Base-by-base conservation (phyloP, 768 basidiomycete species). In the Panaeolus cyanescens region DNA sequence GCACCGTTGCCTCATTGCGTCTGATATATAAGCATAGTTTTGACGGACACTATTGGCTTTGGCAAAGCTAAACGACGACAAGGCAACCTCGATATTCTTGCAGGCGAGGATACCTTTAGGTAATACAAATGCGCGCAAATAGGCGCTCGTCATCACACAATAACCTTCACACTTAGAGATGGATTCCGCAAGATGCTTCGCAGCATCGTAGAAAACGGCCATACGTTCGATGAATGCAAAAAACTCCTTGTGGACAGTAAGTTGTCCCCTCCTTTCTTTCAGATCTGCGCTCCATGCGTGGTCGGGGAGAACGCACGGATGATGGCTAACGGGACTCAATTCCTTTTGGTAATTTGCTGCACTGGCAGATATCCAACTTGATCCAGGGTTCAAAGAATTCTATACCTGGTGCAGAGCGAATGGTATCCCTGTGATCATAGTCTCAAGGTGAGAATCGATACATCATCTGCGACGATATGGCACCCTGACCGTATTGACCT, bases 41-140 rank as follows among this genome's bases (percentile, higher is more conserved):
- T 96, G 79, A 95, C 95, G 33, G 96, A 99, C 74, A 88, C 91
- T 71, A 84, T 93, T 60, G 96, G 96, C 22, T 94, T 86, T 71
- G 96, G 96, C 17, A 79, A 79, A 59, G 85, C 85, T 25, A 87
- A 86, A 71, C 79, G 96, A 55, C 80, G 92, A 58, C 81, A 83
- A 54, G 83, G 89, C 19, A 96, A 96, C 74, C 68, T 90, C 33
- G 84, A 88, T 40, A 86, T 90, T 66, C 83, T 95, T 54, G 70
- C 83, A 20, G 92, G 88, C 22, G 77, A 78, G 59, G 78, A 79
- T 17, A 90, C 84, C 5, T 98, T 93, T 82, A 83, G 91, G 91
- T 83, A 65, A 65, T 70, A 37, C 19, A 53, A 33, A 30, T 62
- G 22, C 42, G 45, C 25, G 33, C 34, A 34, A 55, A 54, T 33